phyloP scores from a whole-genome alignment of 176 grass and related monocot genomes.

The Oryza brachyantha region DNA sequence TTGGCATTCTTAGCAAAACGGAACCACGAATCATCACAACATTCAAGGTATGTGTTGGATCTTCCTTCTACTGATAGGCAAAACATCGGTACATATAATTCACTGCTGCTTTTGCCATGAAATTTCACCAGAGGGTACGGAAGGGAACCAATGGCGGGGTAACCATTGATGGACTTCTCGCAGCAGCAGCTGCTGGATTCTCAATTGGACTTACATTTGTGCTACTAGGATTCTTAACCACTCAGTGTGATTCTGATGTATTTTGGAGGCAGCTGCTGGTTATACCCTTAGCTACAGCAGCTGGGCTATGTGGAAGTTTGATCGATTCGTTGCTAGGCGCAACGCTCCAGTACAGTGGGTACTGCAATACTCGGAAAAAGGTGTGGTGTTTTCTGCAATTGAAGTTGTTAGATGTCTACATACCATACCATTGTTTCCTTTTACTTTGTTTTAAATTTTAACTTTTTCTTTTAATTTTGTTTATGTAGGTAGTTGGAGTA shows the following conservation, averaged over 20 bases:
- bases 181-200: conserved; percentile 78
- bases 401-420: background rate
- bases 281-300: conserved; percentile 76
- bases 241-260: conserved; percentile 54
- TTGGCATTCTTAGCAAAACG: conserved; percentile 84
- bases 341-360: conserved; percentile 85
- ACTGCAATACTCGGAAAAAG: conserved; percentile 78
- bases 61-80: background rate
- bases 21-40: conserved; percentile 82
- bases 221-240: conserved; percentile 67
- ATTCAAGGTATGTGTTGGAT: conserved; percentile 55
- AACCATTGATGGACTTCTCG: conserved; percentile 62
- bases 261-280: conserved; percentile 60
- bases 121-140: conserved; percentile 57
- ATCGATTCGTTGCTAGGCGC: conserved; percentile 85
- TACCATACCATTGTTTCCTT: no score
- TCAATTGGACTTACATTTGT: conserved; percentile 79
- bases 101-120: background rate
- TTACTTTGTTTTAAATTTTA: conserved; percentile 2
- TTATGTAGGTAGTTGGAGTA: conserved; percentile 68
- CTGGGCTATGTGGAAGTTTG: conserved; percentile 76
- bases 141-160: conserved; percentile 92
- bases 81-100: background rate
- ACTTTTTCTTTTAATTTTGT: conserved; percentile 14
- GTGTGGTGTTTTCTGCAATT: conserved; percentile 31